phyloP scores from a whole-genome alignment of 2,329 filamentous ascomycete genomes.

The Beauveria caledonica region DNA sequence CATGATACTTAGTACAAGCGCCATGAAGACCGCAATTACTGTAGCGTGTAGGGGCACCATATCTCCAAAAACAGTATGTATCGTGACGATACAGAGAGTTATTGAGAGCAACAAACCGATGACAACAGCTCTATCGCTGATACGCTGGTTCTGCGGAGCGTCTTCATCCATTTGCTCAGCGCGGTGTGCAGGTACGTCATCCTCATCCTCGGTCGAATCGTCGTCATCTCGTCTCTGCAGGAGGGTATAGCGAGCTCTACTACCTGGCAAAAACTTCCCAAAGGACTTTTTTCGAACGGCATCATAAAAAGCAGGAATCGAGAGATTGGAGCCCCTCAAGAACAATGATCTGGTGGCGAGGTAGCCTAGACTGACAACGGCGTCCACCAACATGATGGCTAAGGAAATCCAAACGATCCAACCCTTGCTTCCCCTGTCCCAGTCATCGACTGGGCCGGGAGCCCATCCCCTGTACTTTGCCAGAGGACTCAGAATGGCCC shows the following conservation, averaged over 20 bases:
- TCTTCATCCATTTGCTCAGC: constrained; percentile 49
- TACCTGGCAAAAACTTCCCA: background rate
- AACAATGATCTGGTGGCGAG: constrained; percentile 57
- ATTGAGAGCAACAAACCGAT: constrained; percentile 73
- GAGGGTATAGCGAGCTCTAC: constrained; percentile 12
- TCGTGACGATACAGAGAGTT: constrained; percentile 69
- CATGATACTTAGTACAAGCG: constrained; percentile 70
- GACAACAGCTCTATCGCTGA: constrained; percentile 61
- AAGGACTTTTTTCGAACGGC: background rate
- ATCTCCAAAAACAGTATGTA: constrained; percentile 73
- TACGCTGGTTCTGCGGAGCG: constrained; percentile 74
- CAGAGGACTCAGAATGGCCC: constrained; percentile 82
- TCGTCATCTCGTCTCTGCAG: constrained; percentile 14
- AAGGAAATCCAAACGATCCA: constrained; percentile 98
- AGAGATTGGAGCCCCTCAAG: constrained; percentile 7
- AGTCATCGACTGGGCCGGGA: constrained; percentile 75
- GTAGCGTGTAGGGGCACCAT: constrained; percentile 74
- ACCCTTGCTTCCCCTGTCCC: constrained; percentile 88
- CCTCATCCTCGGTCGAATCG: constrained; percentile 18
- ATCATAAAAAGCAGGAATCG: background rate
- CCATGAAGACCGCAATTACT: constrained; percentile 72
- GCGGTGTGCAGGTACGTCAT: background rate
- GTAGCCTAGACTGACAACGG: constrained; percentile 78
- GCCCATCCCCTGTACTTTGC: constrained; percentile 86
- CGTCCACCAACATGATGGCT: constrained; percentile 94